phyloP scores from a whole-genome alignment of 1,284 basidiomycete genomes.

The Moniliella sp. region DNA sequence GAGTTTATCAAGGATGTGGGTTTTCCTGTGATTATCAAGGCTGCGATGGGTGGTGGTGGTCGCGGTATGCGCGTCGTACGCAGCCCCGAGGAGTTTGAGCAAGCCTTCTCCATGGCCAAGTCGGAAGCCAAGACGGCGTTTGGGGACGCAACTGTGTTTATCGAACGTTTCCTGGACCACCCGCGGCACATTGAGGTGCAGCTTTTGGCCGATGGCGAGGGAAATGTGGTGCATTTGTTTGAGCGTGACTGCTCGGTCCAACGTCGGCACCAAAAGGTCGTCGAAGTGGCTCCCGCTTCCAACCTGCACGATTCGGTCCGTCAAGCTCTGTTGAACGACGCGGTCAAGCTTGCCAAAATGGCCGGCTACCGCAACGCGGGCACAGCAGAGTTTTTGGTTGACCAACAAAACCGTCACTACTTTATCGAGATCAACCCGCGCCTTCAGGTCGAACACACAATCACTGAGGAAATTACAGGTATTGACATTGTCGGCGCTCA shows the following conservation, averaged over 20 bases:
- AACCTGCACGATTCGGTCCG: conserved; percentile 76
- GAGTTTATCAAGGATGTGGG: conserved; percentile 81
- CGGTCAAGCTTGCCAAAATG: conserved; percentile 73
- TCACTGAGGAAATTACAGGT: conserved; percentile 86
- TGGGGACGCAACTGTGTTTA: conserved; percentile 92
- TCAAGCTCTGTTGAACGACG: conserved; percentile 64
- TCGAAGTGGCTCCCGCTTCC: conserved; percentile 89
- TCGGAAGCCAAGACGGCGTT: conserved; percentile 87
- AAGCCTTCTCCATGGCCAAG: conserved; percentile 74
- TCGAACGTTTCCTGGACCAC: conserved; percentile 76
- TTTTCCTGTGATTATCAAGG: conserved; percentile 83
- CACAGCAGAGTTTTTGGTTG: conserved; percentile 75
- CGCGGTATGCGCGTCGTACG: conserved; percentile 96
- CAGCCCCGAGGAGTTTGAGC: conserved; percentile 70
- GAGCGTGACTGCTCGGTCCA: conserved; percentile 98
- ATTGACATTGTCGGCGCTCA: conserved; percentile 95
- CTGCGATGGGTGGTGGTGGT: conserved; percentile 93
- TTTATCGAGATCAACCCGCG: conserved; percentile 60
- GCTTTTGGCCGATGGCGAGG: conserved; percentile 65
- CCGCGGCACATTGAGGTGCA: conserved; percentile 96
- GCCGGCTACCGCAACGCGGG: conserved; percentile 89
- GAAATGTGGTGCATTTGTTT: conserved; percentile 87
- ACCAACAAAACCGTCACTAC: conserved; percentile 82
- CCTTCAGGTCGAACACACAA: conserved; percentile 39
- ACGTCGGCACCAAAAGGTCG: conserved; percentile 90